These are phyloP conservation scores for Bryoerythrophyllum caledonicum DNA, from an alignment of 225 moss, liverwort and hornwort genomes.

Conservation along the genomic window DNA sequence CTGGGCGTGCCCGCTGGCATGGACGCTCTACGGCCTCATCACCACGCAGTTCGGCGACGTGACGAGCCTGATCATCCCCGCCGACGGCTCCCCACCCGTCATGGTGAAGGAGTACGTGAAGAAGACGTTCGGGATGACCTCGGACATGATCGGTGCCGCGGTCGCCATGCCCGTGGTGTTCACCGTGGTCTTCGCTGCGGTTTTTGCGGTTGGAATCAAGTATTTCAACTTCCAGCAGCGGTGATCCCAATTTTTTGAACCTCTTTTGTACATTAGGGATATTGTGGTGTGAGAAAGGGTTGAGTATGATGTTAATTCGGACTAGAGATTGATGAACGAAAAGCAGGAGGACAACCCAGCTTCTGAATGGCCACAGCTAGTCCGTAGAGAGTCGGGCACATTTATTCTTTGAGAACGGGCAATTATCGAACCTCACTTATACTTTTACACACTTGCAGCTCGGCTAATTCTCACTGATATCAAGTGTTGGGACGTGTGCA, in stretches of 20 bases:
- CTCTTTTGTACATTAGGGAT: slow-evolving; percentile 9
- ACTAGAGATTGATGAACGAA: neutral
- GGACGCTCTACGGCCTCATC: slow-evolving; percentile 39
- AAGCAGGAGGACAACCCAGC: slow-evolving; percentile 7
- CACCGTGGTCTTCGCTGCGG: slow-evolving; percentile 36
- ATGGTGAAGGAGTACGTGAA: slow-evolving; percentile 40
- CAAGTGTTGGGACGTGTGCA: too few species aligned
- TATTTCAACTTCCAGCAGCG: slow-evolving; percentile 42
- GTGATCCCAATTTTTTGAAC: neutral
- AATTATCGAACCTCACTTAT: slow-evolving; percentile 9
- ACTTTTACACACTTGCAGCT: neutral
- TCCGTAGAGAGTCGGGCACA: neutral
- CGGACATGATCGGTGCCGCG: slow-evolving; percentile 31
- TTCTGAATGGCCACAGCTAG: slow-evolving; percentile 1
- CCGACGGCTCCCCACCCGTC: slow-evolving; percentile 24
- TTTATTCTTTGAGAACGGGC: slow-evolving; percentile 28
- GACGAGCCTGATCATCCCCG: slow-evolving; percentile 4
- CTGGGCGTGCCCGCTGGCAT: slow-evolving; percentile 42
- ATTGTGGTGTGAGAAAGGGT: slow-evolving; percentile 15
- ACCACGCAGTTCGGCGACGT: slow-evolving; percentile 40
- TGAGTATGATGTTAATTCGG: neutral
- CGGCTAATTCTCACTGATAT: too few species aligned
- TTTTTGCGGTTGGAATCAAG: slow-evolving; percentile 43
- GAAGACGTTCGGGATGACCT: slow-evolving; percentile 30
- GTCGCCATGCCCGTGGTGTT: slow-evolving; percentile 46